Percentiles rank a stretch among this genome's conserved stretches.
These are phyloP conservation scores for Ogataea angusta DNA, from an alignment of 805 yeast species.

Conservation along the genomic window DNA sequence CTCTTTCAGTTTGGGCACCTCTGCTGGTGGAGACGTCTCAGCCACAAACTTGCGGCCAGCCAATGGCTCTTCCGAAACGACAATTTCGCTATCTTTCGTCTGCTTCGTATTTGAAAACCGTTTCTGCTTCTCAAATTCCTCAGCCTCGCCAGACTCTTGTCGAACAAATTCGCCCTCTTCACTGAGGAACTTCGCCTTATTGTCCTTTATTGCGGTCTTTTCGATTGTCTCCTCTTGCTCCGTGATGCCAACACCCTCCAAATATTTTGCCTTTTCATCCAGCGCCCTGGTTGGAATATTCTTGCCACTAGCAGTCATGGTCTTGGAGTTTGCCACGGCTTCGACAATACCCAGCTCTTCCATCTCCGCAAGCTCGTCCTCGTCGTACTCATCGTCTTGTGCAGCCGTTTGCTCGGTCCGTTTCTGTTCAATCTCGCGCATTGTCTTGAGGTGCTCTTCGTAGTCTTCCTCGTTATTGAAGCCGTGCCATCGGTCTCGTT, in stretches of 20 bases:
- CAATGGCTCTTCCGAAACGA: slow-evolving; percentile 13
- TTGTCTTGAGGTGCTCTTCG: slow-evolving; percentile 43
- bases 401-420: slow-evolving; percentile 30
- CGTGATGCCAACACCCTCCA: slow-evolving; percentile 39
- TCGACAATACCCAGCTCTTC: slow-evolving; percentile 37
- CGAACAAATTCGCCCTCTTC: slow-evolving; percentile 50
- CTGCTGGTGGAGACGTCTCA: slow-evolving; percentile 48
- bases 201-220: slow-evolving; percentile 39
- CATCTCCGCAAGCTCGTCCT: slow-evolving; percentile 43
- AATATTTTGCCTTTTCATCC: slow-evolving; percentile 73
- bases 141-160: slow-evolving; percentile 55
- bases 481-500: slow-evolving; percentile 81
- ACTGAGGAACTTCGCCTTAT: slow-evolving; percentile 32
- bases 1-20: slow-evolving; percentile 35
- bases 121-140: slow-evolving; percentile 46
- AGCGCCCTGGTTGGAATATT: slow-evolving; percentile 56
- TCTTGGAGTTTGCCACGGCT: slow-evolving; percentile 16
- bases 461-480: slow-evolving; percentile 60
- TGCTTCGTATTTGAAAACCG: slow-evolving; percentile 38
- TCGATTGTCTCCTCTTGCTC: slow-evolving; percentile 41
- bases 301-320: slow-evolving; percentile 13
- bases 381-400: slow-evolving; percentile 29
- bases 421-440: slow-evolving; percentile 48
- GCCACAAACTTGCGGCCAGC: slow-evolving; percentile 26
- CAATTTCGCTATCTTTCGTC: background rate